Conservation (phyloP, 768 basidiomycete species). For the Pleurotus sapidus region DNA sequence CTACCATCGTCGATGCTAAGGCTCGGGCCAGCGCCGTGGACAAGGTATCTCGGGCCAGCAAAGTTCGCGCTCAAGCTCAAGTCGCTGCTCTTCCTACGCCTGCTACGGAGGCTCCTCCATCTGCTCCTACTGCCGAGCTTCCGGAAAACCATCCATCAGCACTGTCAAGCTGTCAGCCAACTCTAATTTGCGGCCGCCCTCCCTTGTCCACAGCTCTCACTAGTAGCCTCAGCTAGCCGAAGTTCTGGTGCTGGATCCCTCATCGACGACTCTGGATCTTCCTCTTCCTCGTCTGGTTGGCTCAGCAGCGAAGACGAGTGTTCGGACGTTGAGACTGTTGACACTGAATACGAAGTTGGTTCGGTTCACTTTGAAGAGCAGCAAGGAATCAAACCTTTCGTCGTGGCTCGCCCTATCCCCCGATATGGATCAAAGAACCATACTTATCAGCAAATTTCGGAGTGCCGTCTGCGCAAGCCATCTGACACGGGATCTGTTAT, state of each 20-base stretch:
- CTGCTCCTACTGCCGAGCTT: slow-evolving; percentile 10
- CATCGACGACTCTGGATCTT: slow-evolving; percentile 61
- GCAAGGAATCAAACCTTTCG: slow-evolving; percentile 33
- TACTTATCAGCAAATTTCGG: slow-evolving; percentile 23
- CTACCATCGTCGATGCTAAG: slow-evolving; percentile 28
- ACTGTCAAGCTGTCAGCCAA: slow-evolving; percentile 24
- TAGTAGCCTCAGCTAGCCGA: slow-evolving; percentile 28
- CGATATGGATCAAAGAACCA: slow-evolving; percentile 32
- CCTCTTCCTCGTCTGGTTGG: slow-evolving; percentile 54
- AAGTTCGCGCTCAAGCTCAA: slow-evolving; percentile 45
- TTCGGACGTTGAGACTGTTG: slow-evolving; percentile 32
- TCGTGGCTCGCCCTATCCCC: slow-evolving; percentile 42
- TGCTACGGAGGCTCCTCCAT: slow-evolving; percentile 25
- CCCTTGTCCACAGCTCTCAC: slow-evolving; percentile 31
- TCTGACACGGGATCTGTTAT: slow-evolving; percentile 52
- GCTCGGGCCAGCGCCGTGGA: slow-evolving; percentile 52
- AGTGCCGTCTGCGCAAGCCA: slow-evolving; percentile 34
- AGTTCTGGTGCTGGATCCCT: slow-evolving; percentile 62
- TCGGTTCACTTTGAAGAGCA: slow-evolving; percentile 19
- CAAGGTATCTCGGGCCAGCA: slow-evolving; percentile 51
- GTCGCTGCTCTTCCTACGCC: slow-evolving; percentile 39
- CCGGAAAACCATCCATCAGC: slow-evolving; percentile 23
- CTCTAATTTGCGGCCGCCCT: slow-evolving; percentile 28
- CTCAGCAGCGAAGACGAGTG: slow-evolving; percentile 51
- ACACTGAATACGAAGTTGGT: slow-evolving; percentile 28